Conservation (phyloP, 73 alveolate genomes). For the Paraurostyla sp. region DNA sequence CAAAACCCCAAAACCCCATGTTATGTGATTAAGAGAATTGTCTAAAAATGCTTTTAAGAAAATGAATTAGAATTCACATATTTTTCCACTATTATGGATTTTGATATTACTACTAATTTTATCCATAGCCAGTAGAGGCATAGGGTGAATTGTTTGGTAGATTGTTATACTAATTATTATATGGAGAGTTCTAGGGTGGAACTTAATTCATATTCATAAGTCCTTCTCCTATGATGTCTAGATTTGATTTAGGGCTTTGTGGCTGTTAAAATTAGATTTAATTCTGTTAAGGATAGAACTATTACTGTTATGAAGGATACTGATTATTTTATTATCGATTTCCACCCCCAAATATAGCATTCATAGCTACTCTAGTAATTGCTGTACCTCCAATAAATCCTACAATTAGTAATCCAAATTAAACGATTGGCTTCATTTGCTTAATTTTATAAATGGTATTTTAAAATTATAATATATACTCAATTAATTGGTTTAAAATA, state of each 20-base stretch:
- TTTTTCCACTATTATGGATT: too few species aligned
- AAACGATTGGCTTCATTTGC: constrained; percentile 20
- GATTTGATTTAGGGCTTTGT: neutral
- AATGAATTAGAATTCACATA: too few species aligned
- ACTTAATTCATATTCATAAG: neutral
- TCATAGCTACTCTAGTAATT: constrained; percentile 7
- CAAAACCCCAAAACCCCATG: too few species aligned
- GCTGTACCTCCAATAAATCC: constrained; percentile 6
- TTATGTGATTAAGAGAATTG: too few species aligned
- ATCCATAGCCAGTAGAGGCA: too few species aligned
- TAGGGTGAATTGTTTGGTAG: too few species aligned
- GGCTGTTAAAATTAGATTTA: neutral
- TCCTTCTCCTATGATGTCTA: neutral
- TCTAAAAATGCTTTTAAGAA: too few species aligned
- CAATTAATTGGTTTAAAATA: too few species aligned
- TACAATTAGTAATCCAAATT: neutral
- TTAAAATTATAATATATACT: too few species aligned
- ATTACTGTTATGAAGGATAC: neutral
- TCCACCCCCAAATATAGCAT: neutral
- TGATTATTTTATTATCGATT: neutral
- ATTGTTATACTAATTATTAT: neutral
- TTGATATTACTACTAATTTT: too few species aligned
- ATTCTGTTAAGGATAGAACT: neutral
- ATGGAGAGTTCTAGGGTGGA: neutral
- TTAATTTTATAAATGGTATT: neutral